phyloP scores from a whole-genome alignment of 2,329 filamentous ascomycete species.

The Diaporthe batatas region DNA sequence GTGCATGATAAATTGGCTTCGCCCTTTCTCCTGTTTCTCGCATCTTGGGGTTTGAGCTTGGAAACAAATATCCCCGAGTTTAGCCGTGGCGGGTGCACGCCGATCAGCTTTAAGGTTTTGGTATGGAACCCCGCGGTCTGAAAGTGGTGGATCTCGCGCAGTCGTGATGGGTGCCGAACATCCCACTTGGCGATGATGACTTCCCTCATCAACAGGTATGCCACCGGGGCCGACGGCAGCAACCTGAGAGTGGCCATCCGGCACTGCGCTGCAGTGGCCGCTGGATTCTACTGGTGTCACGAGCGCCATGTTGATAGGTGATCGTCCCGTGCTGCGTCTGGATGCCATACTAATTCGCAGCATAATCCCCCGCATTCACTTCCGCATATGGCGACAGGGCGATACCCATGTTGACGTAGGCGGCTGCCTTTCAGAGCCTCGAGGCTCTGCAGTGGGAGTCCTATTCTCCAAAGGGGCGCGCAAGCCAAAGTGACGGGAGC shows the following conservation, averaged over 20 bases:
- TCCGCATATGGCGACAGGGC: not conserved
- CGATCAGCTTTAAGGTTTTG: constrained; percentile 23
- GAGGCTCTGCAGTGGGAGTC: not conserved
- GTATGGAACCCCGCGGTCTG: constrained; percentile 16
- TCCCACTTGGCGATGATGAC: constrained; percentile 6
- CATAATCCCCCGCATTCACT: not conserved
- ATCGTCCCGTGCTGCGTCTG: not conserved
- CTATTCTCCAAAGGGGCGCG: constrained; percentile 8
- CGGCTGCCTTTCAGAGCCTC: not conserved
- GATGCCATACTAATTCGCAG: not conserved
- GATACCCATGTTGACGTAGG: not conserved
- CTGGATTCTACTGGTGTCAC: not conserved
- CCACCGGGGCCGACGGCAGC: not conserved
- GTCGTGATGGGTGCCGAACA: not conserved
- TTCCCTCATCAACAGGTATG: not conserved
- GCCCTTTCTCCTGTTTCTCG: constrained; percentile 27
- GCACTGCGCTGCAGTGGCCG: not conserved
- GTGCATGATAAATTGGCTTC: constrained; percentile 33
- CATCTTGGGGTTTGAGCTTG: constrained; percentile 33
- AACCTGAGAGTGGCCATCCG: not conserved
- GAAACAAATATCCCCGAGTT: constrained; percentile 28
- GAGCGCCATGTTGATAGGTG: not conserved
- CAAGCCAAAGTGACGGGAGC: not conserved
- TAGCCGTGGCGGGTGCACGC: not conserved
- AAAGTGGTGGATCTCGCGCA: constrained; percentile 19